Evolutionary conservation across 352 stramenopile genomes (phyloP).

Genomic region (Phytophthora vignae): DNA sequence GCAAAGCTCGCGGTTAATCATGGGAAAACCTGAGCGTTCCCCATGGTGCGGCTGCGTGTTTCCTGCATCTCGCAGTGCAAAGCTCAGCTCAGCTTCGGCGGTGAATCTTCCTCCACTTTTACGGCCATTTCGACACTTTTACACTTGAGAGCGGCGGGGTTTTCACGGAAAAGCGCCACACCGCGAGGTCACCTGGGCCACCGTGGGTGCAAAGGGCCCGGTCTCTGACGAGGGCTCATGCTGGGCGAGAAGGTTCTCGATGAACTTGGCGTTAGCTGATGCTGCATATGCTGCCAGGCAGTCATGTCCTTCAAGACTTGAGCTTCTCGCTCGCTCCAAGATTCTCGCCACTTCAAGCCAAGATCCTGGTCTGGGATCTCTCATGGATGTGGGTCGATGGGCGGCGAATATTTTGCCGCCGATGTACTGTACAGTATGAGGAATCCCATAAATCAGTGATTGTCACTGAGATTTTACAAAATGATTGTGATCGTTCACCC

Average conservation of each 20-base stretch:
- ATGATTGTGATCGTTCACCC: no score
- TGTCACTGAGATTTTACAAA: no score
- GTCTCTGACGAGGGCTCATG: slow-evolving; percentile 17
- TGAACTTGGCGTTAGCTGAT: slow-evolving; percentile 17
- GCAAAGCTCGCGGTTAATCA: slow-evolving; percentile 3
- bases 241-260: slow-evolving; percentile 20
- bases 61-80: slow-evolving; percentile 17
- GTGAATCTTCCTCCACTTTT: slow-evolving; percentile 8
- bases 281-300: slow-evolving; percentile 7
- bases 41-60: slow-evolving; percentile 21
- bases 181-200: neutral
- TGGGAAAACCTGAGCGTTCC: neutral
- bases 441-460: no score
- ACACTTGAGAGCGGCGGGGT: neutral
- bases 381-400: neutral
- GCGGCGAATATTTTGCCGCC: slow-evolving; percentile 14
- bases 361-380: neutral
- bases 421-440: neutral
- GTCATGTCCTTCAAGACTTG: slow-evolving; percentile 14
- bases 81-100: neutral
- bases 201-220: neutral
- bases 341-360: neutral
- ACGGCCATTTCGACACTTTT: slow-evolving; percentile 8
- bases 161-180: slow-evolving; percentile 10
- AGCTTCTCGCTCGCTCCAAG: neutral